Conservation (phyloP, 2,329 filamentous ascomycete genomes). For the Nannizziopsis barbatae region DNA sequence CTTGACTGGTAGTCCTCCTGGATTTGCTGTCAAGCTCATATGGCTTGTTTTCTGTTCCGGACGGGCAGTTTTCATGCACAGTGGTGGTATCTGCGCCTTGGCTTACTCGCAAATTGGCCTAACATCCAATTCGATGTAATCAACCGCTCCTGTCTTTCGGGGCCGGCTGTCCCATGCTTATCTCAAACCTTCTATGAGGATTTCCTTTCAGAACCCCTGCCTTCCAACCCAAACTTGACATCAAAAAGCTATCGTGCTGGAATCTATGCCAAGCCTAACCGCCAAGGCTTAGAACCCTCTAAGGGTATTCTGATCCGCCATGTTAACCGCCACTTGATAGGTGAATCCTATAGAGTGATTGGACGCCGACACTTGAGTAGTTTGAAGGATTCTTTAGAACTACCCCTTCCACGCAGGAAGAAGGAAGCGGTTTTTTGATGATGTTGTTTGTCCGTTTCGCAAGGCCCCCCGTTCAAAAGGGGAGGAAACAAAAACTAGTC, state of each 20-base stretch:
- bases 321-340: slow-evolving; percentile 53
- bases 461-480: slow-evolving; percentile 38
- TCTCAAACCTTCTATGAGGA: slow-evolving; percentile 34
- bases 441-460: slow-evolving; percentile 86
- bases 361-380: slow-evolving; percentile 43
- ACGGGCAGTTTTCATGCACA: slow-evolving; percentile 18
- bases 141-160: slow-evolving; percentile 2
- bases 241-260: slow-evolving; percentile 32
- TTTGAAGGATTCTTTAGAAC: slow-evolving; percentile 20
- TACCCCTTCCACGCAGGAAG: slow-evolving; percentile 28
- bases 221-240: slow-evolving; percentile 28
- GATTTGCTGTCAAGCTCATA: slow-evolving; percentile 19
- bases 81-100: slow-evolving; percentile 6
- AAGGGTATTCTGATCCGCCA: slow-evolving; percentile 48
- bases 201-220: slow-evolving; percentile 28
- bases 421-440: slow-evolving; percentile 73
- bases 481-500: slow-evolving; percentile 95
- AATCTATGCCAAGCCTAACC: slow-evolving; percentile 44
- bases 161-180: slow-evolving; percentile 37
- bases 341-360: slow-evolving; percentile 40
- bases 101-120: not conserved
- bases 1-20: slow-evolving; percentile 25
- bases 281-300: slow-evolving; percentile 37
- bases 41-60: slow-evolving; percentile 33
- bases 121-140: not conserved